Base-by-base conservation (phyloP, 164 flowering plant genomes). In the Aristolochia californica region DNA sequence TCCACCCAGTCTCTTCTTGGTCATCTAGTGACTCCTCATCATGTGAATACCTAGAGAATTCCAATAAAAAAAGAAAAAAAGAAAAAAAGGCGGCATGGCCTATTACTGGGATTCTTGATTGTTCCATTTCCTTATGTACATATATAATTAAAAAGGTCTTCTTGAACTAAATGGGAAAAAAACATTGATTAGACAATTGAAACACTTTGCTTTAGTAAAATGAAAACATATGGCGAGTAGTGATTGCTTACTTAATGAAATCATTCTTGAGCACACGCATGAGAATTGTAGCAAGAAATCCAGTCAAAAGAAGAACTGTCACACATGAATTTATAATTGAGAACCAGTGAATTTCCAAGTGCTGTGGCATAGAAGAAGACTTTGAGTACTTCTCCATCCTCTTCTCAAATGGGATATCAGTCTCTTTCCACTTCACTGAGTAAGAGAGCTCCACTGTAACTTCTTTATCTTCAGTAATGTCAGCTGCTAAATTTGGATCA, bases 231-330 rank as follows among this genome's bases (percentile, higher is more conserved):
- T 43, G 18, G 22, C 20, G 48, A 20, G 24, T 43, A n/a, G n/a
- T n/a, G n/a, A n/a, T n/a, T n/a, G 18, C 18, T 56, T 62, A 67
- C 75, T 71, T 71, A 28, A 64, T 59, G 56, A 71, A 63, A 48
- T 71, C 75, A 52, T 71, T 71, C 66, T 68, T 67, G 24, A 71
- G 75, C 26, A 71, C 75, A 44, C 68, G 68, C 75, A 71, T 64
- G 34, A 63, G 62, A 52, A 71, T 63, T 13, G 72, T 71, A 3
- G 66, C 75, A 28, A 71, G 62, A 18, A 63, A 71, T 43, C 68
- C 71, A 52, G 68, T 71, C 20, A 71, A 55, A 13, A 71, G 68
- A 20, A 71, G 75, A 17, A 71, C 68, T 51, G 75, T 68, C 15
- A 68, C 68, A 60, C 68, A 67, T 23, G 75, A 71, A 44, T 67